Evolutionary conservation across 1,139 yeast genomes (phyloP), one percentile per base, ranked within the genome.

Genomic region (Lodderomyces theae): DNA sequence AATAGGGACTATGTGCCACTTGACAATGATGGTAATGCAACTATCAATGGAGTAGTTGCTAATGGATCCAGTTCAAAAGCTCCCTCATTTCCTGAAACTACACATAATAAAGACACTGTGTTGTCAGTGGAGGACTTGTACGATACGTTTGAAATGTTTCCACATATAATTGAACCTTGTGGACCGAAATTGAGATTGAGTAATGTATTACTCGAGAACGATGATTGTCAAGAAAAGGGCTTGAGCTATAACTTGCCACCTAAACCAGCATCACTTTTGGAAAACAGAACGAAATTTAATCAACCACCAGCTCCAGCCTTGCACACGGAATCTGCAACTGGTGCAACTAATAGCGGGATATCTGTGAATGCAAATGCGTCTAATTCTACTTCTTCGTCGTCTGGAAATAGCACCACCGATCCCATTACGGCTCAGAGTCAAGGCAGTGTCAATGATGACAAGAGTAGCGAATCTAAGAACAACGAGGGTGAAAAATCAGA

Each of bases 121-220:
- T 60, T 85, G 38, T 77, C 82, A 6, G 73, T 80, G 43, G 87
- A 82, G 48, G 92, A 85, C 57, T 56, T 85, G 56, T 72, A 71
- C 53, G 81, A 83, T 47, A 74, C 89, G 0, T 65, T 84, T 24
- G 79, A 72, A 42, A 69, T 82, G 56, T 74, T 74, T 41, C 94
- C 94, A 2, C 83, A 79, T 57, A 58, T 83, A 42, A 70, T 81
- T 8, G 89, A 85, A 51, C 83, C 86, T 6, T 70, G 77, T 46
- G 88, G 89, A 3, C 78, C 88, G 1, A 61, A 69, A 37, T 65
- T 69, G 37, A 65, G 81, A 47, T 60, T 84, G 31, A 62, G 76
- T 22, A 68, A 72, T 42, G 79, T 76, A 13, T 66, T 75, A 63
- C 60, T 81, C 18, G 72, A 79, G 47, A 83, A 82, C 59, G 87